Evolutionary conservation across 345 rosid genomes (phyloP).

Genomic region (Eucalyptus polybractea): DNA sequence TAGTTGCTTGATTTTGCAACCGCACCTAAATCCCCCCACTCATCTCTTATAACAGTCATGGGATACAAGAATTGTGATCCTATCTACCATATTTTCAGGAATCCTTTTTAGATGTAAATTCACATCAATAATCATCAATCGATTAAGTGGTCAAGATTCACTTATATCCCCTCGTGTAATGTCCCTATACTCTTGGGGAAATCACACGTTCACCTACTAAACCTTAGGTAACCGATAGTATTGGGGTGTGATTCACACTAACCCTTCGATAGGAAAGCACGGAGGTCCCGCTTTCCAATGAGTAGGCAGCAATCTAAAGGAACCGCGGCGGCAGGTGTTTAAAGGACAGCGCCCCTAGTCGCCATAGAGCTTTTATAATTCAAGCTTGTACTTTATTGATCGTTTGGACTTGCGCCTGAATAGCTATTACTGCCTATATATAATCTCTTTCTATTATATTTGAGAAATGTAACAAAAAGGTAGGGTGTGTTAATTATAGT

Average conservation of each 20-base stretch:
- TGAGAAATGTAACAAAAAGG: background rate
- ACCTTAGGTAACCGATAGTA: background rate
- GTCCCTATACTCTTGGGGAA: background rate
- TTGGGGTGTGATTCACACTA: background rate
- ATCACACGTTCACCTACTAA: background rate
- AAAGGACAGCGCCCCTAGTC: background rate
- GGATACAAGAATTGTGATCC: background rate
- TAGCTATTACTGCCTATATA: too few species aligned
- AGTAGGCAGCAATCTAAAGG: background rate
- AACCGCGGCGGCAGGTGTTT: rapidly evolving
- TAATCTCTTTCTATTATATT: too few species aligned
- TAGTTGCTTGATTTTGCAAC: background rate
- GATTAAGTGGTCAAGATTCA: background rate
- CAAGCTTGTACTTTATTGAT: background rate
- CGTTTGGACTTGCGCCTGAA: background rate
- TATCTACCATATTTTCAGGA: background rate
- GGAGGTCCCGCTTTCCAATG: background rate
- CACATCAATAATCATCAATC: background rate
- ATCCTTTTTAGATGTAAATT: background rate
- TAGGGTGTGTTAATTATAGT: background rate
- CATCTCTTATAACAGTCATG: background rate
- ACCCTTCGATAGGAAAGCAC: background rate
- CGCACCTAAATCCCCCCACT: background rate
- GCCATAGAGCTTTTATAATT: background rate
- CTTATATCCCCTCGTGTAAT: background rate